Evolutionary conservation across 441 rosid genomes (phyloP).

Genomic region (Daphne laureola): DNA sequence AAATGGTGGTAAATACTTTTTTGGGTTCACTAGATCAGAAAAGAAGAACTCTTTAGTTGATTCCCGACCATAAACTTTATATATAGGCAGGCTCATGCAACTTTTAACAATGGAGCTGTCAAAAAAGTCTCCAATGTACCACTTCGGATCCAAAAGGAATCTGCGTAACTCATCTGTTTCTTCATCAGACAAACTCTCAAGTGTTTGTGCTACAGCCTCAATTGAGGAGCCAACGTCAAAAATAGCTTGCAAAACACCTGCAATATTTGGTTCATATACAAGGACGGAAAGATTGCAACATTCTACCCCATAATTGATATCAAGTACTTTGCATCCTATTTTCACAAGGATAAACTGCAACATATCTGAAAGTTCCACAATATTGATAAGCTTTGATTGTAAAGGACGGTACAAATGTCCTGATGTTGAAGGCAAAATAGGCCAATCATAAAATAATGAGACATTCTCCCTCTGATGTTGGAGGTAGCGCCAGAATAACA

Average conservation of each 20-base stretch:
- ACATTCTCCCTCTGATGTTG: constrained; percentile 52
- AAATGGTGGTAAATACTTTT: constrained; percentile 71
- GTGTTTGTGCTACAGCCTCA: constrained; percentile 28
- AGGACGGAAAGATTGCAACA: constrained; percentile 77
- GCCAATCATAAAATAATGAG: constrained; percentile 86
- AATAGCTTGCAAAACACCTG: constrained; percentile 74
- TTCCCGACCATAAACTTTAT: constrained; percentile 49
- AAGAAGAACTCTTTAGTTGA: constrained; percentile 42
- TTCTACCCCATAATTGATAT: constrained; percentile 46
- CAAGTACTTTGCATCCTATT: constrained; percentile 87
- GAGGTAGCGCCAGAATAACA: constrained; percentile 84
- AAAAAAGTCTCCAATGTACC: constrained; percentile 60
- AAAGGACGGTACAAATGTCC: constrained; percentile 77
- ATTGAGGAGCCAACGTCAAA: constrained; percentile 49
- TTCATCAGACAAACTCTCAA: constrained; percentile 41
- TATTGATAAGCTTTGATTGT: constrained; percentile 69
- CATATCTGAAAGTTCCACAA: constrained; percentile 53
- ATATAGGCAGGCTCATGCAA: constrained; percentile 78
- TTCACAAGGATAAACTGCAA: constrained; percentile 60
- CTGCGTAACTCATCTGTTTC: constrained; percentile 78
- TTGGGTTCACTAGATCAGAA: constrained; percentile 76
- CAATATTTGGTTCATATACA: constrained; percentile 55
- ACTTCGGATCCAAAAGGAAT: constrained; percentile 78
- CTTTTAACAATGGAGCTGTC: constrained; percentile 46
- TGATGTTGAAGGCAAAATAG: constrained; percentile 86